A percentile compares a stretch with the other conserved stretches of the same genome.
These are phyloP conservation scores for Metschnikowia chrysomelidarum DNA, from an alignment of 805 yeast species.

Conservation along the genomic window DNA sequence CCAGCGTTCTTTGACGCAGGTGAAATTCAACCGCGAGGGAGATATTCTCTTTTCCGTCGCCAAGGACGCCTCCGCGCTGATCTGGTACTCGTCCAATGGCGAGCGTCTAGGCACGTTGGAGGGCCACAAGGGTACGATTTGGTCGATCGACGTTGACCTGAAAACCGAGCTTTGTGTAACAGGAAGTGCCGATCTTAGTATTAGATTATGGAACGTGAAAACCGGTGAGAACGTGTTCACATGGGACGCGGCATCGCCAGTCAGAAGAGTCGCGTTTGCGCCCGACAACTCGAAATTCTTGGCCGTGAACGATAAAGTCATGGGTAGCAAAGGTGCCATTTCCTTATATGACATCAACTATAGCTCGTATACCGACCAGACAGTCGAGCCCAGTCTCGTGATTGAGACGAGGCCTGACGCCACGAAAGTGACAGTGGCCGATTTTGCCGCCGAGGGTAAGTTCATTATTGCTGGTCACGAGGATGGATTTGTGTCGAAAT, in stretches of 20 bases:
- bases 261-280: constrained; percentile 82
- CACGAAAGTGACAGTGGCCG: constrained; percentile 74
- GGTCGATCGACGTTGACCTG: constrained; percentile 86
- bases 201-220: constrained; percentile 79
- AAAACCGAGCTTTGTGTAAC: constrained; percentile 72
- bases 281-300: constrained; percentile 68
- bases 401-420: constrained; percentile 59
- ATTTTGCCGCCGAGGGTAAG: constrained; percentile 77
- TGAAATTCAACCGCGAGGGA: constrained; percentile 93
- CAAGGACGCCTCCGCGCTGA: constrained; percentile 83
- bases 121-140: constrained; percentile 86
- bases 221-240: constrained; percentile 74
- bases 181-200: constrained; percentile 86
- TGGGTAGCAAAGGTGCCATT: constrained; percentile 83
- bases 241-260: constrained; percentile 81
- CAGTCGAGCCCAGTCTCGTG: constrained; percentile 53
- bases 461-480: constrained; percentile 83
- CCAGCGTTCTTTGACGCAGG: constrained; percentile 96
- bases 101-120: constrained; percentile 92
- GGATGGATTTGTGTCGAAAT: constrained; percentile 82
- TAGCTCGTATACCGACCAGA: constrained; percentile 43
- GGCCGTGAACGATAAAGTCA: constrained; percentile 84
- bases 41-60: constrained; percentile 90
- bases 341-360: constrained; percentile 61
- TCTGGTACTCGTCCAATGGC: constrained; percentile 95